A percentile compares a stretch with the other conserved stretches of the same genome.
Conservation (phyloP, 768 basidiomycete genomes). For the Cubamyces lactineus region DNA sequence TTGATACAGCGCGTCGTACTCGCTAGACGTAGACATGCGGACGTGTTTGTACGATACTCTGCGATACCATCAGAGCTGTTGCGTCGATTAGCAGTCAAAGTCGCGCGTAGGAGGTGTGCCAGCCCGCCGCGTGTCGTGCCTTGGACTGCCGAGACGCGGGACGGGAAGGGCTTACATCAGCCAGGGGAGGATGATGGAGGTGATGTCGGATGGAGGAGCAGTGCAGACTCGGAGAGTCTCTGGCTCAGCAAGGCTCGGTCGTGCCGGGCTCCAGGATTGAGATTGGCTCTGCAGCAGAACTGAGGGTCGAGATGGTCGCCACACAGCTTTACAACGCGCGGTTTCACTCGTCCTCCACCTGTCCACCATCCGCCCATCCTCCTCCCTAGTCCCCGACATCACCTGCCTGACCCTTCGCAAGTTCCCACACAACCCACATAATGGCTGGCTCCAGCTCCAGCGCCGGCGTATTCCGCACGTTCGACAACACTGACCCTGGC, state of each 20-base stretch:
- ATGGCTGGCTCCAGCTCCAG: background rate
- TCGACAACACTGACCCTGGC: conserved; percentile 19
- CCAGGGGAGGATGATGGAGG: no score
- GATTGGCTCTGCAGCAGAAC: background rate
- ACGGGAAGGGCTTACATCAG: no score
- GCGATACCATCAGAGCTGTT: no score
- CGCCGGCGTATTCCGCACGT: conserved; percentile 1
- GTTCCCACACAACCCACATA: background rate
- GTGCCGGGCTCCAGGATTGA: background rate
- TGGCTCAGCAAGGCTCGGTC: no score
- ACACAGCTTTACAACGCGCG: conserved; percentile 6
- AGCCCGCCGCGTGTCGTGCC: no score
- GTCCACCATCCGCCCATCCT: background rate
- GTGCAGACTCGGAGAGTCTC: background rate
- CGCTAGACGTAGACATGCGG: no score
- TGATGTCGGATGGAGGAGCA: background rate
- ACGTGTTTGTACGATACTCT: no score
- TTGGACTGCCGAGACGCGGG: no score
- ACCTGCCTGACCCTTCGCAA: background rate
- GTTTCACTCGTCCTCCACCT: background rate
- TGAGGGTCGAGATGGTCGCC: conserved; percentile 2
- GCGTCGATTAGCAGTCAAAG: no score
- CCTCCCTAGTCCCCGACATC: background rate
- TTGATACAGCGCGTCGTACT: conserved; percentile 33
- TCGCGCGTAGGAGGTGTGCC: no score